A percentile compares a stretch with the other conserved stretches of the same genome.
Conservation (phyloP, 495 filamentous ascomycete genomes). For the Glarea lozoyensis region DNA sequence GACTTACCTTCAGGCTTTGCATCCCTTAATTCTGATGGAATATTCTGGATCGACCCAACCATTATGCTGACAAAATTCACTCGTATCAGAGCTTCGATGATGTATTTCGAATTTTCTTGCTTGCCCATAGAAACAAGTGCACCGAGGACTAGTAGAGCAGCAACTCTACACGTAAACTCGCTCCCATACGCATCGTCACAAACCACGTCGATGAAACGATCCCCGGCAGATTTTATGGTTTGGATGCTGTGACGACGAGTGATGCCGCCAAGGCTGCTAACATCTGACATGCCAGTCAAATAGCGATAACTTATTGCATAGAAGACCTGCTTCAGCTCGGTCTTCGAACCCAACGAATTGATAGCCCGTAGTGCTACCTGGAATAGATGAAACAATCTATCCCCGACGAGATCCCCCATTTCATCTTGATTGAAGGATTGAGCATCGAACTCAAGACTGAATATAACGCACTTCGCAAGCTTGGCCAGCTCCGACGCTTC, state of each 20-base stretch:
- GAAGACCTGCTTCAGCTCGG: conserved; percentile 66
- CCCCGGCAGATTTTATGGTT: conserved; percentile 67
- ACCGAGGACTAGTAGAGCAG: conserved; percentile 67
- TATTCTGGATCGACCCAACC: conserved; percentile 68
- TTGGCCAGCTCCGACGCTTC: conserved; percentile 67
- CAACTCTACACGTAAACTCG: conserved; percentile 68
- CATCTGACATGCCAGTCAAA: conserved; percentile 60
- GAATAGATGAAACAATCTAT: conserved; percentile 87
- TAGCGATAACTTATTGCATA: conserved; percentile 87
- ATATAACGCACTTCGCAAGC: conserved; percentile 67
- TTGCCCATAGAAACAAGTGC: conserved; percentile 60
- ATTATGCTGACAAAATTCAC: conserved; percentile 87
- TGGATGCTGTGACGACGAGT: conserved; percentile 52
- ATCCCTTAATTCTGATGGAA: conserved; percentile 57
- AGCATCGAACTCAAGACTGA: conserved; percentile 54
- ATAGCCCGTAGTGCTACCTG: conserved; percentile 70
- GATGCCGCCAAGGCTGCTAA: conserved; percentile 21
- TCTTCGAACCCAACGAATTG: conserved; percentile 56
- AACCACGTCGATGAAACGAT: conserved; percentile 70
- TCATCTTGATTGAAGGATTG: conserved; percentile 36
- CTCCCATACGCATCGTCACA: conserved; percentile 92
- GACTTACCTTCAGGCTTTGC: conserved; percentile 23
- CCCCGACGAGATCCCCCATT: conserved; percentile 66
- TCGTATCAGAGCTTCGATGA: conserved; percentile 70
- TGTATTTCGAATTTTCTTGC: conserved; percentile 52